Conservation (phyloP, 306 rosid species). For the Coriaria nepalensis region DNA sequence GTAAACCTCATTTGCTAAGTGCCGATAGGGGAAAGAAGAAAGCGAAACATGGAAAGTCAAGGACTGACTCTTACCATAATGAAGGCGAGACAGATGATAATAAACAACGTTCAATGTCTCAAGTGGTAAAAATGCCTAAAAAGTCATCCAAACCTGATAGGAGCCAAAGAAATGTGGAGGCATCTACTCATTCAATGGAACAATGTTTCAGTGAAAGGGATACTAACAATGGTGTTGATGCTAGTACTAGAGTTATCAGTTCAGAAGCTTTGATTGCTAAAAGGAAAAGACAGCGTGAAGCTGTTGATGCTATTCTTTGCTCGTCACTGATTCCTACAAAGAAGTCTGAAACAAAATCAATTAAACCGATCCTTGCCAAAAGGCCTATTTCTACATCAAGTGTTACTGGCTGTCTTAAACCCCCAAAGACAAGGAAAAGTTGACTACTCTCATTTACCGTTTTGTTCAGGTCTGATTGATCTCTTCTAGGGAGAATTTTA, state of each 20-base stretch:
- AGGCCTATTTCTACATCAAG: slow-evolving; percentile 34
- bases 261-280: slow-evolving; percentile 45
- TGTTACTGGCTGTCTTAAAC: slow-evolving; percentile 28
- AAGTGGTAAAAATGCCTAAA: slow-evolving; percentile 23
- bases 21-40: slow-evolving; percentile 29
- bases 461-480: slow-evolving; percentile 16
- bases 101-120: slow-evolving; percentile 19
- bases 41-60: slow-evolving; percentile 22
- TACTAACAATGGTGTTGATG: slow-evolving; percentile 23
- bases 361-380: slow-evolving; percentile 31
- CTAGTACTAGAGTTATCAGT: slow-evolving; percentile 24
- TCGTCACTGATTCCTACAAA: slow-evolving; percentile 70
- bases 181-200: slow-evolving; percentile 25
- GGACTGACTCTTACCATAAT: slow-evolving; percentile 18
- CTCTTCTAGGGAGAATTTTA: no score
- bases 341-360: slow-evolving; percentile 37
- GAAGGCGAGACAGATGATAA: slow-evolving; percentile 23
- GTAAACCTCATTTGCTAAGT: slow-evolving; percentile 25
- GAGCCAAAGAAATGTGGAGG: slow-evolving; percentile 21
- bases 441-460: slow-evolving; percentile 15
- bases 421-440: slow-evolving; percentile 50
- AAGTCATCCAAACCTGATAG: slow-evolving; percentile 24
- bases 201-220: slow-evolving; percentile 23
- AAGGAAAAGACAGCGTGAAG: slow-evolving; percentile 87
- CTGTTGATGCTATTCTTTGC: slow-evolving; percentile 76